phyloP scores from a whole-genome alignment of 352 stramenopile species.

The Pythium vanterpoolii region DNA sequence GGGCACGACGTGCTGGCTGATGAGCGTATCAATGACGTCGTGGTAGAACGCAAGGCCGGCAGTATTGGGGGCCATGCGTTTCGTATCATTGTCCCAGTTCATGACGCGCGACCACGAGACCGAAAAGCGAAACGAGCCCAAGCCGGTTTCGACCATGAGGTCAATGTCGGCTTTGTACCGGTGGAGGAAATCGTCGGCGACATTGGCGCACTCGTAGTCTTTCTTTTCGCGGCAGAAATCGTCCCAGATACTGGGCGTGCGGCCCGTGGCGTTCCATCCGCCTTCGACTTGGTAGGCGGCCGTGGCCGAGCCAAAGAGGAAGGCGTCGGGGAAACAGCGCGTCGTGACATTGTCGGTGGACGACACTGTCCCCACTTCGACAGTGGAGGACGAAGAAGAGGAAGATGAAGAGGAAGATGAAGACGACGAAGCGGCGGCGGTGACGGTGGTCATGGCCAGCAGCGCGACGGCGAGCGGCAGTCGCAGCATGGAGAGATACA shows the following conservation, averaged over 20 bases:
- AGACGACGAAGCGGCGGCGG: neutral
- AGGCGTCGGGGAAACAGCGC: constrained; percentile 63
- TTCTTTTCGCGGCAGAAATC: constrained; percentile 76
- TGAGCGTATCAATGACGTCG: constrained; percentile 84
- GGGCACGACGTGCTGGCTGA: constrained; percentile 67
- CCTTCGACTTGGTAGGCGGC: constrained; percentile 94
- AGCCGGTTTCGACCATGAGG: constrained; percentile 89
- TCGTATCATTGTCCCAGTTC: constrained; percentile 56
- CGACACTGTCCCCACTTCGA: neutral
- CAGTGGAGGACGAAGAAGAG: neutral
- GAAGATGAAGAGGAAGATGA: neutral
- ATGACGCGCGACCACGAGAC: constrained; percentile 92
- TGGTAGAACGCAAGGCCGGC: constrained; percentile 93
- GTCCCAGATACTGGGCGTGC: constrained; percentile 92
- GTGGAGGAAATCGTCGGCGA: constrained; percentile 94
- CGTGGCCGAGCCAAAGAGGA: constrained; percentile 89
- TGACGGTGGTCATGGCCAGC: neutral
- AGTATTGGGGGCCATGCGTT: constrained; percentile 70
- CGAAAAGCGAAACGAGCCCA: constrained; percentile 92
- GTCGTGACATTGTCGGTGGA: constrained; percentile 6
- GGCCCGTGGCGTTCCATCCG: constrained; percentile 71
- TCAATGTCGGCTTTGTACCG: constrained; percentile 89
- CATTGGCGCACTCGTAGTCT: constrained; percentile 81
- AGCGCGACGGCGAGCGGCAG: neutral
- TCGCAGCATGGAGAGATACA: neutral